Evolutionary conservation across 2,329 filamentous ascomycete species (phyloP), one percentile per base, ranked within the genome.

Genomic region (Monilinia polystroma): DNA sequence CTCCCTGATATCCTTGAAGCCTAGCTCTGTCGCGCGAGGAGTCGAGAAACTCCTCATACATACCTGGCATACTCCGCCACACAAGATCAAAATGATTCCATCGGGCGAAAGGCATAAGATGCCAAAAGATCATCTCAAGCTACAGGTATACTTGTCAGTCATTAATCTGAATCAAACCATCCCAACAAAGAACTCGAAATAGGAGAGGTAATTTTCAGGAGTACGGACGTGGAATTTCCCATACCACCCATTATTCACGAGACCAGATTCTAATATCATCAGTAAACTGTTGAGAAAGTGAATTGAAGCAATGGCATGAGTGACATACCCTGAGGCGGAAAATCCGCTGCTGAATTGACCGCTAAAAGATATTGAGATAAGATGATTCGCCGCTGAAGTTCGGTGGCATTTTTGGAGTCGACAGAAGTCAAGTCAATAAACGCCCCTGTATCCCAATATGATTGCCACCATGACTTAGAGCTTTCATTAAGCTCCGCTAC

Each of bases 241-340:
- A 53, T 81, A 81, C 80, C 80, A 82, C 2, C 80, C 80, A 49
- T 81, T 81, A 49, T 81, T 81, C 72, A 81, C 79, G 1, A 81
- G 68, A 0, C 80, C 80, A 23, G 78, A 80, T 72, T 81, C 80
- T 60, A 23, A 54, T 4, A 54, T 14, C 10, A 55, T 63, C 10
- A 63, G 60, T 32, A 43, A 29, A n/a, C 29, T 26, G 4, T 63
- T 20, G 5, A 41, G 12, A 41, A 7, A 29, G 26, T 10, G 18
- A 11, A 20, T 23, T 20, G 32, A 1, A 29, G 5, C 14, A 23
- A 12, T 32, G 1, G 11, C 23, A 7, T 8, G 18, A 16, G 4
- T 6, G 35, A 18, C 60, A 43, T 63, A 63, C 60, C 51, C 68
- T 81, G 80, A 0, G 80, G 79, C 5, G 73, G 63, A 0, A 78